phyloP scores from a whole-genome alignment of 2,329 filamentous ascomycete species.

The Alternaria gaisen region DNA sequence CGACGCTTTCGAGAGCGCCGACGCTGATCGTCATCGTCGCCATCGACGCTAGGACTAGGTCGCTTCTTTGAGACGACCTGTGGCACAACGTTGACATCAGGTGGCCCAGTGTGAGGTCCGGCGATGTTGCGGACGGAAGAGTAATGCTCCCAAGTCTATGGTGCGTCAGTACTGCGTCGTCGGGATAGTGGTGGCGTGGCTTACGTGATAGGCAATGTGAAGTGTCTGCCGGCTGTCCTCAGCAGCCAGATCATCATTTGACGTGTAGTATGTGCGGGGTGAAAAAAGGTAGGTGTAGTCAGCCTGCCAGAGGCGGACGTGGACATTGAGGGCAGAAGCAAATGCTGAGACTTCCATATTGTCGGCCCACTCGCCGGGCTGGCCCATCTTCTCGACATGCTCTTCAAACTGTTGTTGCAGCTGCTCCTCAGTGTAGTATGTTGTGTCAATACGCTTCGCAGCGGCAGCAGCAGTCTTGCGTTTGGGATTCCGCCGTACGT shows the following conservation, averaged over 20 bases:
- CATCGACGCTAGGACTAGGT: slow-evolving; percentile 62
- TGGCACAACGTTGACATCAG: slow-evolving; percentile 54
- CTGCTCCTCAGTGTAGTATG: slow-evolving; percentile 62
- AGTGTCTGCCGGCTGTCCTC: slow-evolving; percentile 51
- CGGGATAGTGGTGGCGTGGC: slow-evolving; percentile 34
- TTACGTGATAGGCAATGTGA: slow-evolving; percentile 71
- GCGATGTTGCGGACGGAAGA: slow-evolving; percentile 70
- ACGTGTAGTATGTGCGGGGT: slow-evolving; percentile 49
- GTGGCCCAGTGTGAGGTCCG: slow-evolving; percentile 66
- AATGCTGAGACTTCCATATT: slow-evolving; percentile 75
- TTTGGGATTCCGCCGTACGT: slow-evolving; percentile 64
- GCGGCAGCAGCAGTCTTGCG: slow-evolving; percentile 60
- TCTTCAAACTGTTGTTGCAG: slow-evolving; percentile 62
- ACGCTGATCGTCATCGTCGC: slow-evolving; percentile 60
- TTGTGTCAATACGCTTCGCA: slow-evolving; percentile 55
- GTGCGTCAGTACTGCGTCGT: slow-evolving; percentile 26
- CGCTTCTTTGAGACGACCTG: slow-evolving; percentile 52
- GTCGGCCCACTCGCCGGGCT: slow-evolving; percentile 69
- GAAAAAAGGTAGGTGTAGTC: slow-evolving; percentile 61
- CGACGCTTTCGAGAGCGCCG: slow-evolving; percentile 63
- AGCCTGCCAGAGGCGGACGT: slow-evolving; percentile 70
- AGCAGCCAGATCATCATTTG: slow-evolving; percentile 38
- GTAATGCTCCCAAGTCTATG: slow-evolving; percentile 70
- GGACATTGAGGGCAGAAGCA: slow-evolving; percentile 66
- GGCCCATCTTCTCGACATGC: slow-evolving; percentile 68